Evolutionary conservation across 2,329 filamentous ascomycete genomes (phyloP).

Genomic region (Clonostachys byssicola): DNA sequence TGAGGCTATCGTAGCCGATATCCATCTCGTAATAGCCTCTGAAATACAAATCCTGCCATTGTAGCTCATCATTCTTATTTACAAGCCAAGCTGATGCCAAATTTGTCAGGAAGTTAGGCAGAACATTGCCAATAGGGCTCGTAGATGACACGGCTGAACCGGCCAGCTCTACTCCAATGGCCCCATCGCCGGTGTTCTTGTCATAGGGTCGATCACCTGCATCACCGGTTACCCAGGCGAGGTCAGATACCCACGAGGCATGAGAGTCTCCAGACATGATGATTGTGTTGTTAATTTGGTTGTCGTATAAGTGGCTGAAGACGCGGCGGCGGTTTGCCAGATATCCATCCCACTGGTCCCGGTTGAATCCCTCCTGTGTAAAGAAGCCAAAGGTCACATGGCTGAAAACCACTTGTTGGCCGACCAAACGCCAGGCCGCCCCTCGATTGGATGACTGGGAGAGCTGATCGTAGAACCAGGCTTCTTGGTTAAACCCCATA

Average conservation of each 20-base stretch:
- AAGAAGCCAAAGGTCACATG: conserved; percentile 22
- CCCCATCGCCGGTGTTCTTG: conserved; percentile 39
- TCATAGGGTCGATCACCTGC: conserved; percentile 31
- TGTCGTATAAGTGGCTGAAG: conserved; percentile 55
- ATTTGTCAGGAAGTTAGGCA: conserved; percentile 35
- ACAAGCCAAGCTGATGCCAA: conserved; percentile 24
- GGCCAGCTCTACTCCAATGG: conserved; percentile 57
- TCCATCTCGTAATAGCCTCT: conserved; percentile 67
- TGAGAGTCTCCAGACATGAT: conserved; percentile 68
- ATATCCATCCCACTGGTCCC: conserved; percentile 42
- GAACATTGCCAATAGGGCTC: conserved; percentile 26
- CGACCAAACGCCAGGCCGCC: conserved; percentile 63
- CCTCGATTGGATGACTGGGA: conserved; percentile 49
- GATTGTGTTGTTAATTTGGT: conserved; percentile 66
- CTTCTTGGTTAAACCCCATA: conserved; percentile 66
- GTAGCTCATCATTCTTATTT: conserved; percentile 52
- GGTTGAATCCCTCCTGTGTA: conserved; percentile 12
- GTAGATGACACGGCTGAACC: conserved; percentile 60
- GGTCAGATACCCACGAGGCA: conserved; percentile 32
- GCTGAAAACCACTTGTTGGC: conserved; percentile 63
- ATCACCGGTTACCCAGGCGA: conserved; percentile 48
- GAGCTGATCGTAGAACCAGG: conserved; percentile 62
- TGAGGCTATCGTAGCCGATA: conserved; percentile 37
- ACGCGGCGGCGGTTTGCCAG: conserved; percentile 64
- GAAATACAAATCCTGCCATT: conserved; percentile 70